These are phyloP conservation scores for Gastrodia elata DNA, from an alignment of 106 monocot genomes.

Conservation along the genomic window DNA sequence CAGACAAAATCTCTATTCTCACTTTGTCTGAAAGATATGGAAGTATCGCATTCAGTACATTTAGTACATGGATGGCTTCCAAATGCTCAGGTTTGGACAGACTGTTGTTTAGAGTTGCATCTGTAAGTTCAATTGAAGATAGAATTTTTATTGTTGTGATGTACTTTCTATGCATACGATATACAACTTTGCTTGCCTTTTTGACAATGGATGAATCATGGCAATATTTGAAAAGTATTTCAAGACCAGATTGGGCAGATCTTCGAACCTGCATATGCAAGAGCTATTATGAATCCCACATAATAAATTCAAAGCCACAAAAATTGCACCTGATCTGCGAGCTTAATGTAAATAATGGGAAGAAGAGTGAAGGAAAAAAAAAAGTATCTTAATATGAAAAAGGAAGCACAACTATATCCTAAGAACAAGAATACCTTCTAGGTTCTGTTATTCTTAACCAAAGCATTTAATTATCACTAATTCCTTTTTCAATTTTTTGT, in stretches of 20 bases:
- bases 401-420: neutral
- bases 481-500: neutral
- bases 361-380: neutral
- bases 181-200: constrained; percentile 41
- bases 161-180: constrained; percentile 35
- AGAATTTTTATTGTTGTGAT: constrained; percentile 17
- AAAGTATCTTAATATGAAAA: neutral
- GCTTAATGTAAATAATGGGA: neutral
- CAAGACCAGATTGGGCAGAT: constrained; percentile 60
- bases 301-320: neutral
- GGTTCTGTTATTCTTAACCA: neutral
- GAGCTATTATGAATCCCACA: neutral
- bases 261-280: constrained; percentile 60
- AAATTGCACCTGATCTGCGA: neutral
- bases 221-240: constrained; percentile 38
- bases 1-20: constrained; percentile 32
- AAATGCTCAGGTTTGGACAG: constrained; percentile 27
- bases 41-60: constrained; percentile 34
- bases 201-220: constrained; percentile 20
- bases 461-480: neutral
- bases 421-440: neutral
- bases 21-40: constrained; percentile 47
- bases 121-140: constrained; percentile 1
- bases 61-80: constrained; percentile 48
- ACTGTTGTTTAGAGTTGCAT: constrained; percentile 14